A percentile compares a stretch with the other conserved stretches of the same genome.
phyloP scores from a whole-genome alignment of 306 rosid species.

The Vigna hirtella region DNA sequence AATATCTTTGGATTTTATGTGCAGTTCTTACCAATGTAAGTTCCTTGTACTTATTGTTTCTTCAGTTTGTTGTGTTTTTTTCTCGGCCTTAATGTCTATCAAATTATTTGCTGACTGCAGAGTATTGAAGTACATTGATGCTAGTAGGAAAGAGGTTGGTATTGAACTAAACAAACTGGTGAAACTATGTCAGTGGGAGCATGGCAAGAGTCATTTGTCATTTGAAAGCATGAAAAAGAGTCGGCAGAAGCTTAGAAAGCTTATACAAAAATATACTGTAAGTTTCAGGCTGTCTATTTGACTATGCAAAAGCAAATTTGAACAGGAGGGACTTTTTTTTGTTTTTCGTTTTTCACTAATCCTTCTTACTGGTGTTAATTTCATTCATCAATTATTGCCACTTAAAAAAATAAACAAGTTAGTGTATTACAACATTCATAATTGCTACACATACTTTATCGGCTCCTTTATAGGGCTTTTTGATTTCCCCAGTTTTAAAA shows the following conservation, averaged over 20 bases:
- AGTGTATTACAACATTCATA: not conserved
- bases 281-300: slow-evolving; percentile 41
- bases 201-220: slow-evolving; percentile 60
- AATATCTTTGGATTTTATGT: slow-evolving; percentile 83
- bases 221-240: slow-evolving; percentile 65
- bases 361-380: not conserved
- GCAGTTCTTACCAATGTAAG: slow-evolving; percentile 90
- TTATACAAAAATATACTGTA: slow-evolving; percentile 82
- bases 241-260: slow-evolving; percentile 81
- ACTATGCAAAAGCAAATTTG: not conserved
- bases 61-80: slow-evolving; percentile 12
- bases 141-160: slow-evolving; percentile 58
- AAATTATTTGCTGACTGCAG: slow-evolving; percentile 53
- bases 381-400: not conserved
- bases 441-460: not conserved
- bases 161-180: slow-evolving; percentile 66
- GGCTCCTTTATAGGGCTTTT: not conserved
- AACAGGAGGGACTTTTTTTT: not conserved
- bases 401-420: not conserved
- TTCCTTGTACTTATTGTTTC: slow-evolving; percentile 27
- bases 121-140: slow-evolving; percentile 65
- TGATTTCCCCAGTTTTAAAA: not conserved
- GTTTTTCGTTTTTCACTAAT: not conserved
- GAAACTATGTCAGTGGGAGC: slow-evolving; percentile 79
- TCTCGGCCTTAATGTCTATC: not conserved